Conservation (phyloP, 441 rosid species). For the Populus hybrid region DNA sequence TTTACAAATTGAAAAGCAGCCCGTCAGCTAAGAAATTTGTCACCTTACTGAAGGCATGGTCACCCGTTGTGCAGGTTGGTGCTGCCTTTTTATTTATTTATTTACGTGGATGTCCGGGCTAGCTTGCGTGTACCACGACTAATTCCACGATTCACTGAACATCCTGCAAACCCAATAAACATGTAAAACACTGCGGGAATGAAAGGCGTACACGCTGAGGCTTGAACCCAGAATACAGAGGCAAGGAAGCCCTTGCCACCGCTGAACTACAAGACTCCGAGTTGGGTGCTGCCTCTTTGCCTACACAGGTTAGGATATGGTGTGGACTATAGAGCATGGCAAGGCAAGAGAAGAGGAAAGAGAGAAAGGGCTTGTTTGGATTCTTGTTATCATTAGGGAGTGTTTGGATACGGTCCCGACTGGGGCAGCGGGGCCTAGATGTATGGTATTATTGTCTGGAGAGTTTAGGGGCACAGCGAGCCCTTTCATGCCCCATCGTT, state of each 20-base stretch:
- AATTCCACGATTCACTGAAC: too few relatives aligned
- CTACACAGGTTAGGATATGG: background rate
- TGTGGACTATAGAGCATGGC: constrained; percentile 19
- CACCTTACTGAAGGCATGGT: constrained; percentile 31
- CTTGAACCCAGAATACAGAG: too few relatives aligned
- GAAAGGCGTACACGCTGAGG: too few relatives aligned
- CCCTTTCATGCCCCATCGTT: constrained; percentile 69
- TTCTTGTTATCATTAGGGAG: background rate
- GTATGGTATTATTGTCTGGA: constrained; percentile 39
- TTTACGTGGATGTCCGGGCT: too few relatives aligned
- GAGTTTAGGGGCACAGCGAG: constrained; percentile 67
- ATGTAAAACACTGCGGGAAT: too few relatives aligned
- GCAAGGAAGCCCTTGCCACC: too few relatives aligned
- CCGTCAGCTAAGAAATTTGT: constrained; percentile 12
- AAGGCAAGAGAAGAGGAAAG: constrained; percentile 14
- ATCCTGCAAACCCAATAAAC: too few relatives aligned
- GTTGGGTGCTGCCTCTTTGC: constrained; percentile 24
- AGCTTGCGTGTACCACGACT: too few relatives aligned
- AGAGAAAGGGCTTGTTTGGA: constrained; percentile 3
- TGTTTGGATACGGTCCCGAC: constrained; percentile 32
- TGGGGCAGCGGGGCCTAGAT: constrained; percentile 35
- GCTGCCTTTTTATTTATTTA: constrained; percentile 11
- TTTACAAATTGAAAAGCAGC: constrained; percentile 22
- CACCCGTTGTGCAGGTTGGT: constrained; percentile 44
- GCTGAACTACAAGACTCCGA: too few relatives aligned